Evolutionary conservation across 495 filamentous ascomycete species (phyloP).

Genomic region (Pseudomonodictys pantanalensis): DNA sequence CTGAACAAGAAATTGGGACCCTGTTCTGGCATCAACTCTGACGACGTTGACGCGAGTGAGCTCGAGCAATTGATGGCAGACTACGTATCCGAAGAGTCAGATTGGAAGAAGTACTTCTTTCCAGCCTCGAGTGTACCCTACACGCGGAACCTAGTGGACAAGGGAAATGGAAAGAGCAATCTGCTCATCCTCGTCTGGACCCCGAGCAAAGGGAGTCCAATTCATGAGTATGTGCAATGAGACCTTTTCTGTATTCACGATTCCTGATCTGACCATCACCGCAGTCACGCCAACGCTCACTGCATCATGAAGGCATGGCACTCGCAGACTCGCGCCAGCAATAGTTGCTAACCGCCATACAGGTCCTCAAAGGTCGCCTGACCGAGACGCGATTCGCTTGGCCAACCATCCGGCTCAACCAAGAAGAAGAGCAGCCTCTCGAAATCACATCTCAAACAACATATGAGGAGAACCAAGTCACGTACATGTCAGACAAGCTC

Average conservation of each 20-base stretch:
- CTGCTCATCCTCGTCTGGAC: constrained; percentile 91
- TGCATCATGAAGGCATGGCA: constrained; percentile 50
- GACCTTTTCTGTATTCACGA: not conserved
- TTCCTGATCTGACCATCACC: not conserved
- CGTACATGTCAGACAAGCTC: constrained; percentile 82
- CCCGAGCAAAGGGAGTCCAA: constrained; percentile 76
- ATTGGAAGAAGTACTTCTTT: constrained; percentile 73
- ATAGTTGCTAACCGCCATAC: too few relatives aligned
- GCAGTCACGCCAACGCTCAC: constrained; percentile 42
- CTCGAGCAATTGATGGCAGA: constrained; percentile 66
- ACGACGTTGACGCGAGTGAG: constrained; percentile 68
- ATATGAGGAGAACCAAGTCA: constrained; percentile 62
- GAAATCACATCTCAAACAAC: constrained; percentile 52
- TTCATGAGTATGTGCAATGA: constrained; percentile 61
- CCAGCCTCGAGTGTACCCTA: constrained; percentile 64
- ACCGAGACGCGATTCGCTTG: constrained; percentile 78
- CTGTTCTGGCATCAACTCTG: constrained; percentile 73
- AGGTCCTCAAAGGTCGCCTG: constrained; percentile 71
- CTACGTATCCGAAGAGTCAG: constrained; percentile 62
- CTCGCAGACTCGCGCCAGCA: too few relatives aligned
- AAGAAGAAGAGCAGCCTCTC: constrained; percentile 52
- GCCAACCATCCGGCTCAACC: constrained; percentile 52
- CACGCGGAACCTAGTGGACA: constrained; percentile 85
- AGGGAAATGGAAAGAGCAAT: constrained; percentile 89
- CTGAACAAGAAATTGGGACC: constrained; percentile 71